Evolutionary conservation across 257 asterid species (phyloP).

Genomic region (Gentiana macrophylla): DNA sequence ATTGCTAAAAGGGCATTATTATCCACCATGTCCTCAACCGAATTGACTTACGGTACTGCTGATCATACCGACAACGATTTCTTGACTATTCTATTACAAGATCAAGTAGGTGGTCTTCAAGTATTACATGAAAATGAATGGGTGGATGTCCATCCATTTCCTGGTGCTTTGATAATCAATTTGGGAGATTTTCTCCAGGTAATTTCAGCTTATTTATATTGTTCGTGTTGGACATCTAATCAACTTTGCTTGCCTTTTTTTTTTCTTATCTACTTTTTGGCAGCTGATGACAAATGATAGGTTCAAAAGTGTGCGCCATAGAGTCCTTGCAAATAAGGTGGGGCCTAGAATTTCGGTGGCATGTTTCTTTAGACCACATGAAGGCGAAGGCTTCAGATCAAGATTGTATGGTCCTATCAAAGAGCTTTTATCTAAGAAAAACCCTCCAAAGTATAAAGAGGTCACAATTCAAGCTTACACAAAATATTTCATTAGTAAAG

Average conservation of each 20-base stretch:
- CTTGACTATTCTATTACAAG: conserved; percentile 14
- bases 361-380: conserved; percentile 5
- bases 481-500: conserved; percentile 2
- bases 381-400: conserved; percentile 6
- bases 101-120: conserved; percentile 18
- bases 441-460: conserved; percentile 3
- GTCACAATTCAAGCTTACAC: conserved; percentile 6
- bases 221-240: no score
- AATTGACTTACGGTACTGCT: conserved; percentile 8
- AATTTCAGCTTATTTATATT: not conserved
- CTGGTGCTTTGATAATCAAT: conserved; percentile 12
- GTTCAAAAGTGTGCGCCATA: conserved; percentile 11
- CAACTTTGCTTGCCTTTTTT: no score
- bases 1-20: conserved; percentile 4
- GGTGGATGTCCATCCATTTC: conserved; percentile 10
- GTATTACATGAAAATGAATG: conserved; percentile 12
- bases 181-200: conserved; percentile 18
- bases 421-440: conserved; percentile 11
- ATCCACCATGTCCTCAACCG: conserved; percentile 19
- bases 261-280: not conserved
- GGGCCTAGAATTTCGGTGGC: conserved; percentile 17
- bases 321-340: conserved; percentile 9
- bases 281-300: conserved; percentile 16
- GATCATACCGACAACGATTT: conserved; percentile 14
- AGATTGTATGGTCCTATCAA: conserved; percentile 6